These are phyloP conservation scores for Corrigiola litoralis DNA, from an alignment of 179 eudicot genomes.

Conservation along the genomic window DNA sequence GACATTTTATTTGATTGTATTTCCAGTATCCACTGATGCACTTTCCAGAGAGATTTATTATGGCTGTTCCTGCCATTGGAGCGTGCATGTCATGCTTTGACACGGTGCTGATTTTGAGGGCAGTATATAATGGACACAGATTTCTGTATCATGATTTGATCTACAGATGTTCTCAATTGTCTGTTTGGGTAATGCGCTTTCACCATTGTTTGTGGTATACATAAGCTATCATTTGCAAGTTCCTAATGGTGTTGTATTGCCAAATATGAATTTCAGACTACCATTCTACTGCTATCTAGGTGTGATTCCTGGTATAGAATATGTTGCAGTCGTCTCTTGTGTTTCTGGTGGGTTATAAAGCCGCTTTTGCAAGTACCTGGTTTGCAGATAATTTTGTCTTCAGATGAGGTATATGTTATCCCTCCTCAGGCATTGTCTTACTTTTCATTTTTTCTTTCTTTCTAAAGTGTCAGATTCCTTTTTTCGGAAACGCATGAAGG, in stretches of 20 bases:
- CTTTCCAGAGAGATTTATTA: slow-evolving; percentile 35
- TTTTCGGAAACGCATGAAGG: too few relatives aligned
- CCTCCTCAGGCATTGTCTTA: too few relatives aligned
- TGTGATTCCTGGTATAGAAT: slow-evolving; percentile 35
- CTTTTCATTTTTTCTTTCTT: too few relatives aligned
- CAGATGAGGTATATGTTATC: slow-evolving; percentile 34
- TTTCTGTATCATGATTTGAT: slow-evolving; percentile 46
- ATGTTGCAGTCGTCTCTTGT: slow-evolving; percentile 40
- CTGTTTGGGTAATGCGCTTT: slow-evolving; percentile 58
- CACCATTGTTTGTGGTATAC: not conserved
- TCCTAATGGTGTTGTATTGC: not conserved
- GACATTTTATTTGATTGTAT: not conserved
- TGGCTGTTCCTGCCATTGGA: slow-evolving; percentile 38
- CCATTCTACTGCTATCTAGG: slow-evolving; percentile 37
- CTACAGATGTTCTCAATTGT: slow-evolving; percentile 43
- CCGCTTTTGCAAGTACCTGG: slow-evolving; percentile 47
- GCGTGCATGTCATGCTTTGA: slow-evolving; percentile 42
- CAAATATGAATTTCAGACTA: slow-evolving; percentile 32
- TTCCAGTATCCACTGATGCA: slow-evolving; percentile 21
- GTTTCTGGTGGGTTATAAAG: slow-evolving; percentile 72
- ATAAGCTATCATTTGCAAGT: not conserved
- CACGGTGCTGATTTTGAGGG: slow-evolving; percentile 34
- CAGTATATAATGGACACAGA: slow-evolving; percentile 14
- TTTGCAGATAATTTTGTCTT: slow-evolving; percentile 44
- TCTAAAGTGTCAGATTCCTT: too few relatives aligned